Conservation (phyloP, 768 basidiomycete genomes). For the Xanthoconium purpureum region DNA sequence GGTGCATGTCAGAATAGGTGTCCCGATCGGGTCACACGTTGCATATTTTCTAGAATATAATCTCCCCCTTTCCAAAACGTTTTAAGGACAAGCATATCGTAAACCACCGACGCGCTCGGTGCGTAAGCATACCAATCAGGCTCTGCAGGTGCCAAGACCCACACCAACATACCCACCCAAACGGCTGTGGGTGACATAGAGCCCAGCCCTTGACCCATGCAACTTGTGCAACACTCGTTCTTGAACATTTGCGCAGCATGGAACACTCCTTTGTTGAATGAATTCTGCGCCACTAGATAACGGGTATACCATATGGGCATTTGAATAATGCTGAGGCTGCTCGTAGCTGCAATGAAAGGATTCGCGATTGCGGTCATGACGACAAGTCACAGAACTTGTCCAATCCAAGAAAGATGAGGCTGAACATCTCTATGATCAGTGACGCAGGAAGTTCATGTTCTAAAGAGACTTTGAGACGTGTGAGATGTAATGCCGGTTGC, state of each 20-base stretch:
- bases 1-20: conserved; percentile 20
- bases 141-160: conserved; percentile 12
- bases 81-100: conserved; percentile 13
- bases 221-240: conserved; percentile 6
- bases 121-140: conserved; percentile 18
- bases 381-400: conserved; percentile 25
- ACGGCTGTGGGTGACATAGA: conserved; percentile 13
- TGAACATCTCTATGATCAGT: conserved; percentile 13
- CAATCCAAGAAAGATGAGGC: conserved; percentile 2
- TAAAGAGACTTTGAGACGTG: conserved; percentile 5
- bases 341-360: conserved; percentile 13
- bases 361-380: conserved; percentile 18
- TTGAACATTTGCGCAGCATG: conserved; percentile 17
- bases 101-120: conserved; percentile 20
- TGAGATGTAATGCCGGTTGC: conserved; percentile 17
- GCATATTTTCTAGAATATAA: conserved; percentile 23
- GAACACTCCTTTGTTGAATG: conserved; percentile 18
- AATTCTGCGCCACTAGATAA: conserved; percentile 30
- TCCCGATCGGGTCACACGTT: conserved; percentile 26
- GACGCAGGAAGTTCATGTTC: conserved; percentile 21
- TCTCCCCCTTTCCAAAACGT: conserved; percentile 7
- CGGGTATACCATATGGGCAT: conserved; percentile 14
- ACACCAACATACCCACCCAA: background rate
- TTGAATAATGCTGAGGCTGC: conserved; percentile 17
- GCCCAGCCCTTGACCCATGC: conserved; percentile 29